Base-by-base conservation (phyloP, 148 eudicot species). In the Polygonum maritimum region DNA sequence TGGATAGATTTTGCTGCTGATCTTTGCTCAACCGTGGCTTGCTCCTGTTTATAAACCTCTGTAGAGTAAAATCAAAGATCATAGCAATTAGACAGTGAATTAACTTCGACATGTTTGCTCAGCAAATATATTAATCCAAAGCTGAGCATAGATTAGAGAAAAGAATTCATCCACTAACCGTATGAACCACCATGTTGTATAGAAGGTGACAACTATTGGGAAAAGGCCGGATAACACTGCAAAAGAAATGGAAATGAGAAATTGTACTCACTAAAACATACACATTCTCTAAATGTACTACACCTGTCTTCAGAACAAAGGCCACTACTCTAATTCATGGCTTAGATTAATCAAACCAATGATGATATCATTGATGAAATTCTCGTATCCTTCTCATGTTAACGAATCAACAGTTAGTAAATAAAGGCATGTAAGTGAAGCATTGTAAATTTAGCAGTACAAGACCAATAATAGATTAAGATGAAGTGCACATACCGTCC, bases 181-280 rank as follows among this genome's bases (percentile, higher is more conserved):
- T 71, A 90, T 79, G 77, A 90, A 88, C 91, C 94, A 88, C 94
- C 94, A 88, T 21, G 94, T 90, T 18, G 73, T 69, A 67, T 90
- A 90, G 78, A 88, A 90, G 45, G 94, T 90, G 78, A 88, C 82
- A 58, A 91, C 91, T 78, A 88, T 80, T 2, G 94, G 91, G 77
- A 90, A 84, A 74, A 88, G n/a, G n/a, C n/a, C n/a, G 82, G 67
- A 90, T 90, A 69, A 90, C 94, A 78, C 94, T 90, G 94, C 80
- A 88, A 75, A 62, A 11, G 31, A 31, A 31, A 62, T 9, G 33
- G 12, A 1, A 71, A 15, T 15, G 65, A 74, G 19, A 48, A 76
- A 11, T 5, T 54, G 58, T 21, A 60, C 11, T 60, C 36, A 9
- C 67, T 22, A 26, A 62, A 33, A 55, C 26, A n/a, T n/a, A 31